A percentile compares a stretch with the other conserved stretches of the same genome.
Evolutionary conservation across 2,329 filamentous ascomycete genomes (phyloP).

Genomic region (Gnomoniopsis sp.): DNA sequence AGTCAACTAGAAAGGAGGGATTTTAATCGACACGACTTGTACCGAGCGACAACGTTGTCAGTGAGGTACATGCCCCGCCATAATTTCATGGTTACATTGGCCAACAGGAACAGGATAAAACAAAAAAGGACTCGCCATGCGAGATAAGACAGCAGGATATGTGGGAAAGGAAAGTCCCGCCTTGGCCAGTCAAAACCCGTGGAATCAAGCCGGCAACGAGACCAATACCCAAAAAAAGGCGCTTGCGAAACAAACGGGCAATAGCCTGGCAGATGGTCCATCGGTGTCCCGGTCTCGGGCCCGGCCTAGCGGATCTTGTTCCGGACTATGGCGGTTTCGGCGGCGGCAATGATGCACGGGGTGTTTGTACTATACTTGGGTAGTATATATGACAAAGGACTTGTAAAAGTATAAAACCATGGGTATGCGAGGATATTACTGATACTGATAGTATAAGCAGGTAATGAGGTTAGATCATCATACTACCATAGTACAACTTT

Average conservation of each 20-base stretch:
- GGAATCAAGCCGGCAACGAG: not conserved
- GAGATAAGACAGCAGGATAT: slow-evolving; percentile 12
- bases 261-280: not conserved
- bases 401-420: too few species aligned
- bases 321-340: not conserved
- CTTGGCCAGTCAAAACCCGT: not conserved
- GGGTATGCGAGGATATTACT: too few species aligned
- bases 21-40: not conserved
- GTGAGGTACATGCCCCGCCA: slow-evolving; percentile 6
- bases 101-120: not conserved
- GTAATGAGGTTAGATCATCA: too few species aligned
- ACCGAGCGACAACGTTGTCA: not conserved
- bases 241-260: not conserved
- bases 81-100: slow-evolving; percentile 3
- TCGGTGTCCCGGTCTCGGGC: not conserved
- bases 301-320: not conserved
- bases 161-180: not conserved
- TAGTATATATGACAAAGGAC: too few species aligned
- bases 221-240: not conserved
- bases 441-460: too few species aligned
- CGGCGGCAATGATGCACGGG: not conserved
- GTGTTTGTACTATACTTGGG: too few species aligned
- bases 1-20: not conserved
- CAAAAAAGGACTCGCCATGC: not conserved
- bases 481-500: too few species aligned